Conservation (phyloP, 2,329 filamentous ascomycete species). For the Beauveria australis region DNA sequence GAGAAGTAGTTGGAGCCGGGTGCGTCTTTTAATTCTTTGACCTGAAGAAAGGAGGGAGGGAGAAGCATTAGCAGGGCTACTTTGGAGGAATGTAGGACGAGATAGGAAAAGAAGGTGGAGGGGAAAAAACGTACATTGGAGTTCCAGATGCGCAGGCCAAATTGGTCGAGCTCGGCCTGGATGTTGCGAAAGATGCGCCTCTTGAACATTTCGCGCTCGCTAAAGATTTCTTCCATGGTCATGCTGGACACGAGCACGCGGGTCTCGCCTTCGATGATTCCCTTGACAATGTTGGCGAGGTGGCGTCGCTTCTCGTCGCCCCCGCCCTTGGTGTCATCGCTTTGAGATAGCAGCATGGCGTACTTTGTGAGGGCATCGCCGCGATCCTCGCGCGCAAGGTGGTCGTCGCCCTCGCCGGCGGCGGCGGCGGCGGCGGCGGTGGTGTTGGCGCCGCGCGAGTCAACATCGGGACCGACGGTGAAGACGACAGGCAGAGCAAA, state of each 20-base stretch:
- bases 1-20: conserved; percentile 77
- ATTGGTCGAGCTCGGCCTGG: conserved; percentile 70
- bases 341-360: conserved; percentile 69
- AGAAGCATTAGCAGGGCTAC: not conserved
- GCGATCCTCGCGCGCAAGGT: conserved; percentile 36
- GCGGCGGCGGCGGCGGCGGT: conserved; percentile 15
- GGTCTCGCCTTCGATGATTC: conserved; percentile 84
- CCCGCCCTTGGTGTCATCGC: conserved; percentile 41
- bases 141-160: conserved; percentile 66
- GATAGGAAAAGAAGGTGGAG: not conserved
- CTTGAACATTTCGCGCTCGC: conserved; percentile 69
- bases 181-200: conserved; percentile 67
- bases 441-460: conserved; percentile 42
- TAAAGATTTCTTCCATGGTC: conserved; percentile 91
- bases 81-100: not conserved
- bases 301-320: conserved; percentile 39
- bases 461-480: conserved; percentile 74
- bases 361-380: conserved; percentile 69
- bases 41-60: not conserved
- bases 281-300: conserved; percentile 78
- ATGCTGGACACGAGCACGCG: conserved; percentile 75
- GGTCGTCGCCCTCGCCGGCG: conserved; percentile 16
- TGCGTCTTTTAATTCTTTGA: conserved; percentile 81
- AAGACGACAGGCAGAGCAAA: conserved; percentile 78
- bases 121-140: conserved; percentile 42